Base-by-base conservation (phyloP, 352 stramenopile species). In the Peronospora farinosa region DNA sequence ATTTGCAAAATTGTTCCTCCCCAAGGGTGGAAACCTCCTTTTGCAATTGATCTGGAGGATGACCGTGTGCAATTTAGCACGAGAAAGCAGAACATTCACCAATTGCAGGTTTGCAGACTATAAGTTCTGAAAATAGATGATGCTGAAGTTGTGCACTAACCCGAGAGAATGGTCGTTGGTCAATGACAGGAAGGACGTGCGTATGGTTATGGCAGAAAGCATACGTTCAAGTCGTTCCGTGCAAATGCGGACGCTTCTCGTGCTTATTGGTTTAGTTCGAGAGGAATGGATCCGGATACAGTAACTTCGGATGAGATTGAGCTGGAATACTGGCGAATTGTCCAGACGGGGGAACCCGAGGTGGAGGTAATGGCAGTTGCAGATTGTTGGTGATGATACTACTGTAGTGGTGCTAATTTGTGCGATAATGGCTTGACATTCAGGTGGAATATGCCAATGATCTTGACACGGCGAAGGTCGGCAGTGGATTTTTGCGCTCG, bases 1-100 rank as follows among this genome's bases (percentile, higher is more conserved):
- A 98, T 99, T 45, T 97, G 84, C 66, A 98, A 98, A 69, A 98
- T 99, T 57, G 90, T 98, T 1, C 96, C 96, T 33, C 96, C 96
- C 0, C 56, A 63, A n/a, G 96, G 91, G 10, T 98, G 92, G 92
- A 87, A 86, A 15, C 90, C 88, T 7, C 52, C 67, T 12, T 88
- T 84, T 53, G 67, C 71, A n/a, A 74, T 91, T 25, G 57, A 92
- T 40, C 43, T 91, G 15, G 62, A 92, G 43, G 31, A 82, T 41
- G 53, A 73, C 6, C 46, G 51, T 39, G 51, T 76, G 42, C 42
- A 55, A 2, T 97, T 99, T 58, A 73, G 86, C 46, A 98, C 96
- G 28, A 95, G 96, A 32, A 67, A 91, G 42, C 96, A 98, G 74
- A 85, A 83, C 21, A 84, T 99, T 42, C 86, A 98, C 69, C 62